Conservation (phyloP, 306 rosid genomes). For the Quercus aquifolioides region DNA sequence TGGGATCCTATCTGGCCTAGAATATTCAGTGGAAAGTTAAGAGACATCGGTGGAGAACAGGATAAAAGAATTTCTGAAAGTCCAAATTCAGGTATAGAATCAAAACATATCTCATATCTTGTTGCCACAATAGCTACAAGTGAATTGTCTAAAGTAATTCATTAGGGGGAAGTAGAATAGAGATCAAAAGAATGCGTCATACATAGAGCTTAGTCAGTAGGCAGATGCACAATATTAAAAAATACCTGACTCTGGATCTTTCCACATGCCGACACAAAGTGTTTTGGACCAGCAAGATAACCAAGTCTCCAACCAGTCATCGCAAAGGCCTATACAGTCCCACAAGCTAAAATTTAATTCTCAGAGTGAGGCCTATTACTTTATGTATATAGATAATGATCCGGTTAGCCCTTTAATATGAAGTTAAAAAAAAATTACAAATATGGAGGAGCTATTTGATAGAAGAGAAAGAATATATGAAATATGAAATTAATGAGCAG, state of each 20-base stretch:
- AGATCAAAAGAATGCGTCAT: constrained; percentile 6
- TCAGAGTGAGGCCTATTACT: background rate
- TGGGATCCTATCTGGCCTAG: background rate
- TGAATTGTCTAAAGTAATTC: background rate
- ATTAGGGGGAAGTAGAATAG: constrained; percentile 4
- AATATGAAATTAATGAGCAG: background rate
- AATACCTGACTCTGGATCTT: constrained; percentile 96
- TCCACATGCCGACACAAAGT: constrained; percentile 73
- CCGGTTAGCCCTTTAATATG: too few relatives aligned
- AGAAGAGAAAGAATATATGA: background rate
- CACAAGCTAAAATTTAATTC: constrained; percentile 32
- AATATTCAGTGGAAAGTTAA: background rate
- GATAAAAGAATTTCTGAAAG: background rate
- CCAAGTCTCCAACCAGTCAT: constrained; percentile 99
- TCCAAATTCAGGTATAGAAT: constrained; percentile 7
- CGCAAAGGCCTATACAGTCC: constrained; percentile 70
- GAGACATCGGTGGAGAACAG: background rate
- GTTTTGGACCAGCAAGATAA: constrained; percentile 92
- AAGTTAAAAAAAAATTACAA: background rate
- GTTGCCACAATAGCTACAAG: background rate
- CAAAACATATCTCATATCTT: background rate
- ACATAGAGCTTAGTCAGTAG: background rate
- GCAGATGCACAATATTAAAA: background rate
- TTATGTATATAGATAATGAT: background rate
- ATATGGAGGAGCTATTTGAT: constrained; percentile 9